phyloP scores from a whole-genome alignment of 192 early-diverging fungal species.

The Linnemannia elongata region DNA sequence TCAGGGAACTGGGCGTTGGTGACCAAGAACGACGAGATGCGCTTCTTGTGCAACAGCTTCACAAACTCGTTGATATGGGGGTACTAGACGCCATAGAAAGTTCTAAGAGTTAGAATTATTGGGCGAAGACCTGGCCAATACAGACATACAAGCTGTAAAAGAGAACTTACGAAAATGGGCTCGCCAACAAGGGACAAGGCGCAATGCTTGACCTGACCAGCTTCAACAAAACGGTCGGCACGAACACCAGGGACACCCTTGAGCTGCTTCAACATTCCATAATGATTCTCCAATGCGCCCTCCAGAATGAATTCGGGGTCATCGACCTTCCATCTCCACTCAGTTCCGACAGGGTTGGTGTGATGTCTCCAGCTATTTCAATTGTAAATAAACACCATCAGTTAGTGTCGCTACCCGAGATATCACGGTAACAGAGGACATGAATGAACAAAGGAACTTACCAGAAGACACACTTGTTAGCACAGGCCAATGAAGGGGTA shows the following conservation, averaged over 20 bases:
- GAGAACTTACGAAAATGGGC: slow-evolving; percentile 63
- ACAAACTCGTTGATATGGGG: slow-evolving; percentile 85
- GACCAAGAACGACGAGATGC: slow-evolving; percentile 80
- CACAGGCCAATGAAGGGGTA: slow-evolving; percentile 81
- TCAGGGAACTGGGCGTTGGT: slow-evolving; percentile 85
- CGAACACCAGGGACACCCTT: slow-evolving; percentile 83
- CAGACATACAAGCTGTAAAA: neutral
- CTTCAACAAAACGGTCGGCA: slow-evolving; percentile 80
- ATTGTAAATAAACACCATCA: neutral
- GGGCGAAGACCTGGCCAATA: neutral
- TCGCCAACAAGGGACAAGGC: slow-evolving; percentile 81
- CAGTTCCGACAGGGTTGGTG: slow-evolving; percentile 80
- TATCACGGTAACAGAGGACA: neutral
- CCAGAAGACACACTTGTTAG: slow-evolving; percentile 80
- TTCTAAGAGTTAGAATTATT: too few relatives aligned
- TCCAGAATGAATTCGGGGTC: slow-evolving; percentile 75
- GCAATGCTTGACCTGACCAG: slow-evolving; percentile 72
- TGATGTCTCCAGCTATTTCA: slow-evolving; percentile 75
- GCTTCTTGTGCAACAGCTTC: slow-evolving; percentile 71
- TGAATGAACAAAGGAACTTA: neutral
- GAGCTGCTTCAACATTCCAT: slow-evolving; percentile 81
- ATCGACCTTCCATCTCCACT: slow-evolving; percentile 82
- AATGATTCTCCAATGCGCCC: slow-evolving; percentile 78
- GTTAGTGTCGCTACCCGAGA: neutral
- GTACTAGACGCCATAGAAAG: slow-evolving; percentile 57